Percentiles rank a stretch among this genome's conserved stretches.
Evolutionary conservation across 1,139 yeast species (phyloP).

Genomic region (Magnusiomyces ingens): DNA sequence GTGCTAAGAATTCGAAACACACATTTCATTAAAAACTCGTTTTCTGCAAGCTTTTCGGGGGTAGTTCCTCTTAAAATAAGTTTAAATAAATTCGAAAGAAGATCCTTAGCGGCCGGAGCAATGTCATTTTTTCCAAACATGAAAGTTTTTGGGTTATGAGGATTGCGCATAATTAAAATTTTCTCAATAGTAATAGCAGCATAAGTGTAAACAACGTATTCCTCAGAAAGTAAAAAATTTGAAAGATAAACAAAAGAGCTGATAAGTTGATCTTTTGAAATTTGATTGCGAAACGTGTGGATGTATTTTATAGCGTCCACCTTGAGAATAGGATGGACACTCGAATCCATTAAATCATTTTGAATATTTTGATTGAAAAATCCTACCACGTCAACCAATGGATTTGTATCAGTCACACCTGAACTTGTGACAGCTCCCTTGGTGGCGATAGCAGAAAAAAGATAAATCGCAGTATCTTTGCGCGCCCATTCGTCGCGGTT

Average conservation of each 20-base stretch:
- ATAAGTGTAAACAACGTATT: slow-evolving; percentile 86
- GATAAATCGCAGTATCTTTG: slow-evolving; percentile 80
- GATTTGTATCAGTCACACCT: slow-evolving; percentile 79
- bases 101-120: slow-evolving; percentile 44
- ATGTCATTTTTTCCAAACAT: slow-evolving; percentile 72
- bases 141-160: slow-evolving; percentile 37
- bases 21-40: slow-evolving; percentile 86
- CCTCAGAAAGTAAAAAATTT: slow-evolving; percentile 50
- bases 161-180: slow-evolving; percentile 62
- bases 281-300: slow-evolving; percentile 83
- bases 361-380: slow-evolving; percentile 80
- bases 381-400: slow-evolving; percentile 75
- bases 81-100: slow-evolving; percentile 59
- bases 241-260: slow-evolving; percentile 79
- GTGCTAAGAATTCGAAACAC: slow-evolving; percentile 77
- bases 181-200: slow-evolving; percentile 91
- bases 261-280: slow-evolving; percentile 74
- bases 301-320: slow-evolving; percentile 93
- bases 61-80: slow-evolving; percentile 55
- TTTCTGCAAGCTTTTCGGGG: slow-evolving; percentile 91
- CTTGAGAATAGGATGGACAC: slow-evolving; percentile 48
- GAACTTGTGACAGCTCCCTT: slow-evolving; percentile 78
- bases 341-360: slow-evolving; percentile 57
- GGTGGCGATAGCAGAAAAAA: slow-evolving; percentile 85
- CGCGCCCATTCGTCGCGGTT: slow-evolving; percentile 60